Percentiles rank a stretch among this genome's conserved stretches.
These are phyloP conservation scores for Antarctomyces pellizariae DNA, from an alignment of 495 filamentous ascomycete species.

Conservation along the genomic window DNA sequence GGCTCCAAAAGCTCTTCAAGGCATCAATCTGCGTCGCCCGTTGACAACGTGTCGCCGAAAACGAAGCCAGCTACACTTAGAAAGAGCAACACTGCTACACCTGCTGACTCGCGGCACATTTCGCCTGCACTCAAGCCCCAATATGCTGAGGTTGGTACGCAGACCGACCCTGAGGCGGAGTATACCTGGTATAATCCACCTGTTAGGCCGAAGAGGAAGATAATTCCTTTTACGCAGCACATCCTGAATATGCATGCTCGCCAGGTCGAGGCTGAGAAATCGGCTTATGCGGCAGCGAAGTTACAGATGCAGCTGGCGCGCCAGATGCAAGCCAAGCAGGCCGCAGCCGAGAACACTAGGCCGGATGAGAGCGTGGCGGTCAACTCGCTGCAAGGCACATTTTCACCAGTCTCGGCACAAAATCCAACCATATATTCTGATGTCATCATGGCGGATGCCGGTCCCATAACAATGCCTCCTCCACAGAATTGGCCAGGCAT, in stretches of 20 bases:
- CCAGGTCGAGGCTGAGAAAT: conserved; percentile 16
- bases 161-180: conserved; percentile 25
- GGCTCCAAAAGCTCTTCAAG: conserved; percentile 19
- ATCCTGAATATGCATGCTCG: conserved; percentile 23
- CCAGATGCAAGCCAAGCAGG: no score
- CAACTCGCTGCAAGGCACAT: no score
- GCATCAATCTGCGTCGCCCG: conserved; percentile 24
- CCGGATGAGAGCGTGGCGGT: no score
- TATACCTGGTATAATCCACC: conserved; percentile 21
- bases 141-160: conserved; percentile 22
- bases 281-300: no score
- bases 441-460: no score
- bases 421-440: no score
- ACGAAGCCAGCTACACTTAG: conserved; percentile 6
- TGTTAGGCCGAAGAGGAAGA: conserved; percentile 15
- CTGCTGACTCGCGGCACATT: conserved; percentile 11
- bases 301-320: no score
- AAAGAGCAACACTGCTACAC: conserved; percentile 1
- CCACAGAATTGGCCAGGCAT: no score
- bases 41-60: conserved; percentile 18
- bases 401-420: no score
- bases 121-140: conserved; percentile 14
- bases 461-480: no score
- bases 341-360: no score
- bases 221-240: conserved; percentile 23